These are phyloP conservation scores for Ceratocystis albifundus DNA, from an alignment of 2,329 filamentous ascomycete species.

Conservation along the genomic window DNA sequence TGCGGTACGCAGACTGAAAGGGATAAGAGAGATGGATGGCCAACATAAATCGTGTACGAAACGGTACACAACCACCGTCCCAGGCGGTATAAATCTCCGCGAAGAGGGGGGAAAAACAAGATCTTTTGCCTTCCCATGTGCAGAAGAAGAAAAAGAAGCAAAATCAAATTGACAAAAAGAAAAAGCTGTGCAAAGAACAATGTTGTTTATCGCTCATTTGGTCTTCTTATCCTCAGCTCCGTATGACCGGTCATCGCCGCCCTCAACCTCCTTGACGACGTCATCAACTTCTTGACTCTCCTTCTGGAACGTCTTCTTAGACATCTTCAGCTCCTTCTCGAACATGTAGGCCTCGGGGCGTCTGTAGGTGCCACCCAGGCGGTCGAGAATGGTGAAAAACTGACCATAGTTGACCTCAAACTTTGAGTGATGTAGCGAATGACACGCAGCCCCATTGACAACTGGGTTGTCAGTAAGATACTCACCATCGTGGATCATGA, in stretches of 20 bases:
- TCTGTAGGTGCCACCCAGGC: slow-evolving; percentile 74
- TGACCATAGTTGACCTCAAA: slow-evolving; percentile 70
- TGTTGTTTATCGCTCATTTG: slow-evolving; percentile 26
- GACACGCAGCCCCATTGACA: slow-evolving; percentile 89
- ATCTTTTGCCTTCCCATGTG: background rate
- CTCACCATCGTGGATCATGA: slow-evolving; percentile 92
- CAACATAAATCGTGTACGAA: background rate
- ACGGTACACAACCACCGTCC: background rate
- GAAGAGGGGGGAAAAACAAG: background rate
- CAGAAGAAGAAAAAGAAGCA: background rate
- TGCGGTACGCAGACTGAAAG: background rate
- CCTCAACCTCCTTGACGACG: slow-evolving; percentile 61
- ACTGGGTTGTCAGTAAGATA: slow-evolving; percentile 84
- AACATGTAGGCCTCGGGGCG: slow-evolving; percentile 80
- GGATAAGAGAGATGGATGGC: background rate
- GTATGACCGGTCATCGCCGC: slow-evolving; percentile 42
- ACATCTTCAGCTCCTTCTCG: slow-evolving; percentile 75
- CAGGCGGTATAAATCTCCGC: background rate
- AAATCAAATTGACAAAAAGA: background rate
- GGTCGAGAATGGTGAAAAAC: slow-evolving; percentile 86
- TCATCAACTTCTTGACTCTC: slow-evolving; percentile 66
- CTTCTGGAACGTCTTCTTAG: slow-evolving; percentile 62
- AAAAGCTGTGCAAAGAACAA: slow-evolving; percentile 12
- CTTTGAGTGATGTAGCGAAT: slow-evolving; percentile 57
- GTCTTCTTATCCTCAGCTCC: slow-evolving; percentile 38